Conservation (phyloP, 495 filamentous ascomycete species). For the Tuber melanosporum region DNA sequence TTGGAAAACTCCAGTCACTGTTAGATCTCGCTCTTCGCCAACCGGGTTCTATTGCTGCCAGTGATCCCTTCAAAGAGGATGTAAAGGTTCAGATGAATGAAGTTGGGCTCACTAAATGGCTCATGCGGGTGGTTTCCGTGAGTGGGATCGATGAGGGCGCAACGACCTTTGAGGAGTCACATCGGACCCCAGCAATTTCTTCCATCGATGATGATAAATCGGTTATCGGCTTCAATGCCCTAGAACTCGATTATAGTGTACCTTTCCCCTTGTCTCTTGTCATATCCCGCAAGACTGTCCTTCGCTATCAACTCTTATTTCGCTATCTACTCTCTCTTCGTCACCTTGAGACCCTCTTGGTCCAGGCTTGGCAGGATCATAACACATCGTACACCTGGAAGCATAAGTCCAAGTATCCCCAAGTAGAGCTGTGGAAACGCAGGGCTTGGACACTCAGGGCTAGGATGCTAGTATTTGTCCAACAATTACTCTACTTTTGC, state of each 20-base stretch:
- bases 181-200: slow-evolving; percentile 36
- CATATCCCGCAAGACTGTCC: slow-evolving; percentile 89
- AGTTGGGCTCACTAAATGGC: slow-evolving; percentile 77
- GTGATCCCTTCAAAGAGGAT: slow-evolving; percentile 96
- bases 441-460: slow-evolving; percentile 84
- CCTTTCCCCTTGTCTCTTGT: slow-evolving; percentile 96
- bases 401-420: slow-evolving; percentile 63
- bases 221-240: slow-evolving; percentile 78
- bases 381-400: slow-evolving; percentile 77
- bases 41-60: slow-evolving; percentile 84
- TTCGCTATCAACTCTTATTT: slow-evolving; percentile 92
- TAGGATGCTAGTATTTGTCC: slow-evolving; percentile 93
- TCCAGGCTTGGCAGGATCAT: slow-evolving; percentile 83
- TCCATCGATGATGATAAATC: slow-evolving; percentile 68
- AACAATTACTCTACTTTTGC: slow-evolving; percentile 93
- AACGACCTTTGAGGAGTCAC: slow-evolving; percentile 41
- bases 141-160: slow-evolving; percentile 82
- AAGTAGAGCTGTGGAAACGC: slow-evolving; percentile 86
- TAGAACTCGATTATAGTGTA: slow-evolving; percentile 88
- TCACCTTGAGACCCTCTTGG: slow-evolving; percentile 77
- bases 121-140: slow-evolving; percentile 93
- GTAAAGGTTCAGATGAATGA: slow-evolving; percentile 97
- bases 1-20: slow-evolving; percentile 83
- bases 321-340: slow-evolving; percentile 83
- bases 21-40: slow-evolving; percentile 91